These are phyloP conservation scores for Backusella tarrabulga DNA, from an alignment of 192 early-diverging fungal species.

Conservation along the genomic window DNA sequence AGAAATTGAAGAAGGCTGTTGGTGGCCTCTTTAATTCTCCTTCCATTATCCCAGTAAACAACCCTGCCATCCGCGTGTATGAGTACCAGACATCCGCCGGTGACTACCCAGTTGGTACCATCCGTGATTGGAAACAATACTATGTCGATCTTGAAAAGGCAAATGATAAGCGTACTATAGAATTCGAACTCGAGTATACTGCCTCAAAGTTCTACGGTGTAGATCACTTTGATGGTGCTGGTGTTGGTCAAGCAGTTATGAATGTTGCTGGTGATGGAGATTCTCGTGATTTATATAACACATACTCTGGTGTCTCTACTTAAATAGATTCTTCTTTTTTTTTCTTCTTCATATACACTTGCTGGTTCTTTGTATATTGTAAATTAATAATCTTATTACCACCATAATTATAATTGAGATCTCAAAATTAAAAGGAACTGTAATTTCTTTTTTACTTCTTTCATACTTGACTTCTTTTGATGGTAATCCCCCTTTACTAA, in stretches of 20 bases:
- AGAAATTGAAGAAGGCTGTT: slow-evolving; percentile 3
- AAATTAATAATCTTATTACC: background rate
- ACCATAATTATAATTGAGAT: background rate
- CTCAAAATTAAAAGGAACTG: no score
- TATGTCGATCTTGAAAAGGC: slow-evolving; percentile 19
- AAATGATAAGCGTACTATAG: slow-evolving; percentile 11
- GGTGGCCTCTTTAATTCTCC: slow-evolving; percentile 37
- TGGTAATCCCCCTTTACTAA: background rate
- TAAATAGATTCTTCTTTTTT: background rate
- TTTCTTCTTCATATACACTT: background rate
- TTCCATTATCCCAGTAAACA: slow-evolving; percentile 38
- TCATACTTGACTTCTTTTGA: no score
- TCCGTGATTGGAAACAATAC: slow-evolving; percentile 34
- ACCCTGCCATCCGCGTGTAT: slow-evolving; percentile 41
- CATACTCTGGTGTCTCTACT: background rate
- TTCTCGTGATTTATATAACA: background rate
- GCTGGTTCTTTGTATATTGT: slow-evolving; percentile 1
- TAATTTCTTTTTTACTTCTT: no score
- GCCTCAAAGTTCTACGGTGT: slow-evolving; percentile 23
- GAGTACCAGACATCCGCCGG: background rate
- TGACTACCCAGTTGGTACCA: slow-evolving; percentile 15
- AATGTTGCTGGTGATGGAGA: background rate
- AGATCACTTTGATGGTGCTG: slow-evolving; percentile 16
- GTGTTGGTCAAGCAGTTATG: slow-evolving; percentile 3
- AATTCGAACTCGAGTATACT: slow-evolving; percentile 26